Percentiles rank a stretch among this genome's conserved stretches.
phyloP scores from a whole-genome alignment of 2,329 filamentous ascomycete species.

The Hortaea werneckii region DNA sequence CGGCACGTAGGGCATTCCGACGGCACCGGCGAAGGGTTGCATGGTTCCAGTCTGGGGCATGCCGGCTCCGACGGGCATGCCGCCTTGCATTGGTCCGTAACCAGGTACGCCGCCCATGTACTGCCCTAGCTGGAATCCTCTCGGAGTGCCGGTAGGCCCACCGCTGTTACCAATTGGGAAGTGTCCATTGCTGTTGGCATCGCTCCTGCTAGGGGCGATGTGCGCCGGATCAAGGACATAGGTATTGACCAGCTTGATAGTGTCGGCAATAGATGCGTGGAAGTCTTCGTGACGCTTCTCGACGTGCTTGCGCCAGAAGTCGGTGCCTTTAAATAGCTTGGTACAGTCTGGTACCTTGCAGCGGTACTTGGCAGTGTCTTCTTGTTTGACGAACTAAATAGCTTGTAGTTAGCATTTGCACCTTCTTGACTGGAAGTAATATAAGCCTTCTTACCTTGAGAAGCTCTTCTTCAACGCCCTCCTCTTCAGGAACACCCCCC shows the following conservation, averaged over 20 bases:
- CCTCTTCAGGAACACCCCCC: conserved; percentile 76
- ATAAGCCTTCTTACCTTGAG: conserved; percentile 40
- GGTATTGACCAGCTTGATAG: conserved; percentile 83
- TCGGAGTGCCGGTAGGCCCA: conserved; percentile 67
- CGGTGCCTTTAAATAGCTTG: conserved; percentile 92
- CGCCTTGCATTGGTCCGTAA: conserved; percentile 22
- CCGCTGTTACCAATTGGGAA: conserved; percentile 67
- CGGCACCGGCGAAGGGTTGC: background rate
- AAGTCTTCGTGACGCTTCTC: conserved; percentile 92
- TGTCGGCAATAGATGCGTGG: conserved; percentile 67
- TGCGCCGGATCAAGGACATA: conserved; percentile 92
- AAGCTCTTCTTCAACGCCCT: conserved; percentile 78
- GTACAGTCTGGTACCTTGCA: conserved; percentile 94
- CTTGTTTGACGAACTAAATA: conserved; percentile 69
- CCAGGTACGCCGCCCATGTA: background rate
- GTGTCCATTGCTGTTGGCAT: conserved; percentile 91
- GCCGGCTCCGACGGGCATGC: conserved; percentile 15
- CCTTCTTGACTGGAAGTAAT: too few species aligned
- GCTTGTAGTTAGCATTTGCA: background rate
- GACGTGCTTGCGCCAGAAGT: conserved; percentile 96
- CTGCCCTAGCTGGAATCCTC: conserved; percentile 73
- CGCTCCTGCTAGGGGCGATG: conserved; percentile 84
- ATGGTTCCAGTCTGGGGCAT: background rate
- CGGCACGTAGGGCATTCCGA: background rate
- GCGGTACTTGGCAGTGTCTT: conserved; percentile 92